phyloP scores from a whole-genome alignment of 768 basidiomycete species.

The Strobilomyces confusus region DNA sequence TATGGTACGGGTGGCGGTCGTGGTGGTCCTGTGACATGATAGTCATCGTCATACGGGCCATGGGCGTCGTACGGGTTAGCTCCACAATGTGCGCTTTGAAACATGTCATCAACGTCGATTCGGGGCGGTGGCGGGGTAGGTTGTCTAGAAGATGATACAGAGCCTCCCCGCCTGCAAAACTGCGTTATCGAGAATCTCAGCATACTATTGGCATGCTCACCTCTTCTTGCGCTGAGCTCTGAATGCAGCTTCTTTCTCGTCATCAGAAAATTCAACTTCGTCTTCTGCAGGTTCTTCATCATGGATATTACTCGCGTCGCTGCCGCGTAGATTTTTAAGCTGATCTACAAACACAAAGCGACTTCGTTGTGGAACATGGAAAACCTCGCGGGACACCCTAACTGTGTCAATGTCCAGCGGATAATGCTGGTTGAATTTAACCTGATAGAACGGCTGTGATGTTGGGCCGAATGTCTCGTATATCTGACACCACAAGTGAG shows the following conservation, averaged over 20 bases:
- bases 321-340: slow-evolving; percentile 71
- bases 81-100: slow-evolving; percentile 41
- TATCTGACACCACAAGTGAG: slow-evolving; percentile 45
- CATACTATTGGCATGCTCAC: slow-evolving; percentile 34
- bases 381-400: slow-evolving; percentile 59
- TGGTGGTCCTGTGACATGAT: slow-evolving; percentile 44
- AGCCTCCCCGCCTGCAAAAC: slow-evolving; percentile 46
- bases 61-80: slow-evolving; percentile 63
- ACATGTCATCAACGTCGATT: slow-evolving; percentile 53
- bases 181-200: background rate
- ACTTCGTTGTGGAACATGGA: slow-evolving; percentile 77
- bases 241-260: slow-evolving; percentile 81
- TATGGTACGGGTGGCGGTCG: slow-evolving; percentile 71
- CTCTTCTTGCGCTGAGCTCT: slow-evolving; percentile 57
- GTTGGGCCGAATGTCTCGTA: slow-evolving; percentile 97
- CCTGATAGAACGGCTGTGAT: slow-evolving; percentile 82
- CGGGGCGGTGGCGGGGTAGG: slow-evolving; percentile 52
- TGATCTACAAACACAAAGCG: slow-evolving; percentile 78
- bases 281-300: slow-evolving; percentile 92
- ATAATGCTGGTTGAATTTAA: slow-evolving; percentile 69
- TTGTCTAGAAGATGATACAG: slow-evolving; percentile 51
- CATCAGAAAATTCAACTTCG: slow-evolving; percentile 93
- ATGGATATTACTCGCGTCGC: slow-evolving; percentile 90
- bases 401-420: slow-evolving; percentile 58
- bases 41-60: slow-evolving; percentile 68